phyloP scores from a whole-genome alignment of 371 early-diverging fungal species.

The Entomophthora muscae region DNA sequence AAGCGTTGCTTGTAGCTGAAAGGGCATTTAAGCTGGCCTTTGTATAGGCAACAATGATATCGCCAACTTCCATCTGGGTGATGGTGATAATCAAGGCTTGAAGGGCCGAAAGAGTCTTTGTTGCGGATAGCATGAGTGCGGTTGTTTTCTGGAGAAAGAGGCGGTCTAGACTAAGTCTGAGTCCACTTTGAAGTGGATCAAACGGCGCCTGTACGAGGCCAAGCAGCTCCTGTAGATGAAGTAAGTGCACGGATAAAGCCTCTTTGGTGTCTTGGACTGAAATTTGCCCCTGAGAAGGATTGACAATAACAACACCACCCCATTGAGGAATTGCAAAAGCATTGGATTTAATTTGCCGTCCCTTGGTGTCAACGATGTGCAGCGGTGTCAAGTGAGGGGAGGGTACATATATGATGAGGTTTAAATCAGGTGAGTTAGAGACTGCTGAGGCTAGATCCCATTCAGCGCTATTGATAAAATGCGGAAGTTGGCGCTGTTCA shows the following conservation, averaged over 20 bases:
- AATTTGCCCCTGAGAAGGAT: neutral
- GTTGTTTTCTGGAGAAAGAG: neutral
- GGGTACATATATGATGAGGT: neutral
- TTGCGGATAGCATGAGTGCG: neutral
- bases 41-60: neutral
- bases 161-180: neutral
- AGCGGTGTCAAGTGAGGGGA: neutral
- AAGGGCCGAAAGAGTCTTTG: neutral
- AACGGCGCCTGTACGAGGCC: neutral
- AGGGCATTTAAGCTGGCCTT: neutral
- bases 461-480: neutral
- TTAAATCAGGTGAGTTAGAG: neutral
- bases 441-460: neutral
- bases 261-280: neutral
- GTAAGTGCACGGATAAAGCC: neutral
- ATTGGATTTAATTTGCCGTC: neutral
- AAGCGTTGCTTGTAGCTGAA: neutral
- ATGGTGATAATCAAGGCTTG: neutral
- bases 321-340: slow-evolving; percentile 2
- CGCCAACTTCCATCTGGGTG: neutral
- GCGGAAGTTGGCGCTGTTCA: neutral
- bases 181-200: neutral
- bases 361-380: neutral
- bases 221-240: neutral
- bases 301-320: slow-evolving; percentile 1